These are phyloP conservation scores for Begonia loranthoides DNA, from an alignment of 306 rosid genomes.

Conservation along the genomic window DNA sequence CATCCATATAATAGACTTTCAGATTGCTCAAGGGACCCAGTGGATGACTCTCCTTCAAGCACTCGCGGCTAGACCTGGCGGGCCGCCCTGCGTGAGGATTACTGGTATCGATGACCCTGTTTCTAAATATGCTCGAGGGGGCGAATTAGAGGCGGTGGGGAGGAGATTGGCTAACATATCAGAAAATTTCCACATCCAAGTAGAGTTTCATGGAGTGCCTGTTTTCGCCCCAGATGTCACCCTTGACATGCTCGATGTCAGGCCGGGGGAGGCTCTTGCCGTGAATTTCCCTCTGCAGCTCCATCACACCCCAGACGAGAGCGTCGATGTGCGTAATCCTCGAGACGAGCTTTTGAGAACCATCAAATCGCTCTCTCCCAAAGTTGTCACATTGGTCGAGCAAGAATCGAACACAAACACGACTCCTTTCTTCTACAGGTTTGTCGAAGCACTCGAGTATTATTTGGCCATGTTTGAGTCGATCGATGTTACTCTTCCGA, in stretches of 20 bases:
- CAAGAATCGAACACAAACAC: slow-evolving; percentile 98
- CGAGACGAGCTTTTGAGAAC: slow-evolving; percentile 73
- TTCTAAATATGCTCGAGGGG: slow-evolving; percentile 66
- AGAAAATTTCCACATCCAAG: slow-evolving; percentile 44
- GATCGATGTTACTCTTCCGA: slow-evolving; percentile 57
- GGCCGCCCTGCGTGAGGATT: slow-evolving; percentile 77
- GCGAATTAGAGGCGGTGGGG: slow-evolving; percentile 55
- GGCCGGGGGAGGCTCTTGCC: slow-evolving; percentile 80
- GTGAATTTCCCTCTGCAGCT: slow-evolving; percentile 91
- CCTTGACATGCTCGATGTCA: slow-evolving; percentile 53
- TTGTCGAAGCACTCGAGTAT: slow-evolving; percentile 62
- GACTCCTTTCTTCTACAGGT: slow-evolving; percentile 72
- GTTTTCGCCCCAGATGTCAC: slow-evolving; percentile 56
- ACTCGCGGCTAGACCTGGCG: slow-evolving; percentile 80
- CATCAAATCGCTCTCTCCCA: slow-evolving; percentile 73
- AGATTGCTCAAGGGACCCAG: slow-evolving; percentile 80
- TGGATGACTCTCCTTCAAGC: slow-evolving; percentile 98
- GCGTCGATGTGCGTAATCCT: slow-evolving; percentile 72
- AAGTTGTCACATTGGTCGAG: slow-evolving; percentile 73
- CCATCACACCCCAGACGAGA: slow-evolving; percentile 95
- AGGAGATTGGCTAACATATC: slow-evolving; percentile 48
- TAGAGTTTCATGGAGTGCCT: slow-evolving; percentile 76
- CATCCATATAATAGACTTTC: slow-evolving; percentile 87
- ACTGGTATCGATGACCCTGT: slow-evolving; percentile 85
- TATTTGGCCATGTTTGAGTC: slow-evolving; percentile 91